Percentiles rank a stretch among this genome's conserved stretches.
Evolutionary conservation across 768 basidiomycete genomes (phyloP).

Genomic region (Collybia nuda): DNA sequence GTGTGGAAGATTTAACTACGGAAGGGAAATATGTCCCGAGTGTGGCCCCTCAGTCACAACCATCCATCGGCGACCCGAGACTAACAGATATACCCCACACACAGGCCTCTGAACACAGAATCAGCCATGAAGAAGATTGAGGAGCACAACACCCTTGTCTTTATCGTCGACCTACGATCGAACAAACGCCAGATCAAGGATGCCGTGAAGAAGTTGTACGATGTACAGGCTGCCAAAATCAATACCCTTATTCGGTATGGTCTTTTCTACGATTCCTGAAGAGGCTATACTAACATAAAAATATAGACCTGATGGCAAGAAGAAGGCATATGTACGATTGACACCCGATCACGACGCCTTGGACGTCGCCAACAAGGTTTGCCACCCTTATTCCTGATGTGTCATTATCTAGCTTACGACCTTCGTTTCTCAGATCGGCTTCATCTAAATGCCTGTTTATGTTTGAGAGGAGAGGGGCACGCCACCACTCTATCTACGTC

Average conservation of each 20-base stretch:
- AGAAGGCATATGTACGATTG: constrained; percentile 98
- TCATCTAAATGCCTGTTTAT: constrained; percentile 63
- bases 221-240: constrained; percentile 92
- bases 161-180: constrained; percentile 91
- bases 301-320: constrained; percentile 91
- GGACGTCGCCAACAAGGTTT: constrained; percentile 96
- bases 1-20: background rate
- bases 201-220: constrained; percentile 98
- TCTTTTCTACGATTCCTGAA: background rate
- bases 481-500: background rate
- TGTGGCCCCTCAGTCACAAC: background rate
- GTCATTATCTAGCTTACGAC: background rate
- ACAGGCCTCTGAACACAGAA: constrained; percentile 89
- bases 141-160: constrained; percentile 99
- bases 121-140: constrained; percentile 99
- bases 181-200: constrained; percentile 99
- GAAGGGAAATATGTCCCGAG: background rate
- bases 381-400: constrained; percentile 7
- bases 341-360: constrained; percentile 95
- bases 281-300: constrained; percentile 1
- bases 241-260: constrained; percentile 97
- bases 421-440: constrained; percentile 67
- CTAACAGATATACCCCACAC: constrained; percentile 4
- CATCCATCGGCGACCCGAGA: background rate
- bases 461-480: constrained; percentile 1